These are phyloP conservation scores for Entomortierella lignicola DNA, from an alignment of 192 early-diverging fungal species.

Conservation along the genomic window DNA sequence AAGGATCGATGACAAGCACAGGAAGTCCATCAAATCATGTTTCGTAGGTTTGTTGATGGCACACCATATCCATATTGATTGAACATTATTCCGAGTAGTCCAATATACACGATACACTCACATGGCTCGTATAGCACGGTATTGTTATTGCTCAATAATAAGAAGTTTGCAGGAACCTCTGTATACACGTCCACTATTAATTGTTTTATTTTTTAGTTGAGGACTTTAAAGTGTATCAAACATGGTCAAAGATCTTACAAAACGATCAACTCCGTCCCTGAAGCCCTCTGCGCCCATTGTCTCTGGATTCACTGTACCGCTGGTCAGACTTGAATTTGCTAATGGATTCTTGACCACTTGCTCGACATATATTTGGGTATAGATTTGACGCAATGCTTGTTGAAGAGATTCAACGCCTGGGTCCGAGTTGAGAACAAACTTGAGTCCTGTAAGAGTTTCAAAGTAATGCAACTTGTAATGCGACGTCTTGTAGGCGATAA, in stretches of 20 bases:
- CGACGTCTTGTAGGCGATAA: constrained; percentile 81
- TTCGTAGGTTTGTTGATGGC: constrained; percentile 6
- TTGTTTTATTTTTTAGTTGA: too few relatives aligned
- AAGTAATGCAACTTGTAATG: constrained; percentile 93
- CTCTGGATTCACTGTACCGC: constrained; percentile 48
- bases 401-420: constrained; percentile 72
- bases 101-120: too few relatives aligned
- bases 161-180: too few relatives aligned
- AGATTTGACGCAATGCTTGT: constrained; percentile 81
- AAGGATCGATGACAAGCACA: constrained; percentile 5
- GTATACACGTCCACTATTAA: too few relatives aligned
- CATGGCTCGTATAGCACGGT: too few relatives aligned
- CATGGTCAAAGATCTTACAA: constrained; percentile 61
- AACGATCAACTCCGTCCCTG: constrained; percentile 63
- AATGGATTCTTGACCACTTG: constrained; percentile 94
- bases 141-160: too few relatives aligned
- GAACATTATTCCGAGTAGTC: too few relatives aligned
- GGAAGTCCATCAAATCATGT: constrained; percentile 4
- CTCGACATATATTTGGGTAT: constrained; percentile 91
- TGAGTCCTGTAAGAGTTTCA: constrained; percentile 87
- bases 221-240: constrained; percentile 56
- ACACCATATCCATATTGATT: too few relatives aligned
- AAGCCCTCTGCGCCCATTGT: constrained; percentile 69
- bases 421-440: constrained; percentile 91
- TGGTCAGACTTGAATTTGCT: constrained; percentile 17